Percentiles rank a stretch among this genome's conserved stretches.
These are phyloP conservation scores for Microstegium vimineum DNA, from an alignment of 176 grass and related monocot species.

Conservation along the genomic window DNA sequence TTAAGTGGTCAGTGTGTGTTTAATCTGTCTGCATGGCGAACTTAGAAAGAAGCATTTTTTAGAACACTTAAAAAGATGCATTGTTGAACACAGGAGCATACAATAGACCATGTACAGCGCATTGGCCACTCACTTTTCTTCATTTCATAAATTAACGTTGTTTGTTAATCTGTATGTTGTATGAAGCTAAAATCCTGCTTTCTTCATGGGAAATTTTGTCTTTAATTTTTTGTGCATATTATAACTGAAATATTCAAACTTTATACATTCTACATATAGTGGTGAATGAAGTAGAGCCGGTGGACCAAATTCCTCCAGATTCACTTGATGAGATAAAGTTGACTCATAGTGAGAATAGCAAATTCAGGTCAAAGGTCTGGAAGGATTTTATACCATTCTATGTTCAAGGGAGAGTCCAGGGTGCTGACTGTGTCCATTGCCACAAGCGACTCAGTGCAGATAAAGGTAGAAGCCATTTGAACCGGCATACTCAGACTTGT, in stretches of 20 bases:
- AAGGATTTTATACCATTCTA: conserved; percentile 45
- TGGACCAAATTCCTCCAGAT: conserved; percentile 36
- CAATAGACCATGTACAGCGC: not conserved
- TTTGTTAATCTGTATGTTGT: not conserved
- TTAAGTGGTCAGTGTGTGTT: not conserved
- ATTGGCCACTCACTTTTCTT: not conserved
- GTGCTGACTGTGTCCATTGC: conserved; percentile 47
- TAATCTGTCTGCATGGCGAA: not conserved
- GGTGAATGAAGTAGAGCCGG: conserved; percentile 20
- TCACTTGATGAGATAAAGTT: conserved; percentile 35
- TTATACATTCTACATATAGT: conserved; percentile 15
- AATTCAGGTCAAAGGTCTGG: conserved; percentile 65
- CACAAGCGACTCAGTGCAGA: conserved; percentile 50
- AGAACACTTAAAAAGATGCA: not conserved
- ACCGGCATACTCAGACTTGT: conserved; percentile 47
- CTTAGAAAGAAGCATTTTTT: not conserved
- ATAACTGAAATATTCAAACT: conserved; percentile 12
- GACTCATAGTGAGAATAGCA: conserved; percentile 38
- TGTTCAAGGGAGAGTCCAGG: conserved; percentile 38
- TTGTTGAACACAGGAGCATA: not conserved
- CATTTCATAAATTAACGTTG: not conserved
- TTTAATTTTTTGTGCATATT: conserved; percentile 10
- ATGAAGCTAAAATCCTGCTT: not conserved
- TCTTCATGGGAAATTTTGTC: not conserved
- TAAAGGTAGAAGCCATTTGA: conserved; percentile 60